Conservation (phyloP, 75 land plant species). For the Cryptomeria japonica region DNA sequence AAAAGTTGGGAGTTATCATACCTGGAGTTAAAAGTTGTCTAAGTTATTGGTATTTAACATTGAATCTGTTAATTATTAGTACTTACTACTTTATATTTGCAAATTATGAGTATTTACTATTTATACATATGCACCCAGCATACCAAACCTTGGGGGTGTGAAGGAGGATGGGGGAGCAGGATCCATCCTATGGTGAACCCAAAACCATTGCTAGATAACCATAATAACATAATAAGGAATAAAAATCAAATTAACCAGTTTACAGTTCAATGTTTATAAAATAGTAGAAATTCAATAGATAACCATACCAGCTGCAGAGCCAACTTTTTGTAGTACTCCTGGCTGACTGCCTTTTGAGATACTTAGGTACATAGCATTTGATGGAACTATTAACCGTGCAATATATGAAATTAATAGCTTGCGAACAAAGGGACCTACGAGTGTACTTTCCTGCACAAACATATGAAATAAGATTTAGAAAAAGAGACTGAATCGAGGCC, state of each 20-base stretch:
- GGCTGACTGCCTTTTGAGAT: slow-evolving; percentile 23
- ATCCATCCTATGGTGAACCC: no score
- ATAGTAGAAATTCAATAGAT: not conserved
- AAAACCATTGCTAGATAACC: no score
- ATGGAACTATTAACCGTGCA: slow-evolving; percentile 14
- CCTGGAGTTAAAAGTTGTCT: no score
- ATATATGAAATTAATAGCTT: slow-evolving; percentile 24
- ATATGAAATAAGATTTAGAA: not conserved
- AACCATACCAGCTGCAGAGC: slow-evolving; percentile 27
- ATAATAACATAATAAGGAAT: no score
- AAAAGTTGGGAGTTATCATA: no score
- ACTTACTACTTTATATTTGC: no score
- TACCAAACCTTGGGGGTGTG: no score
- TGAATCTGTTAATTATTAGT: no score
- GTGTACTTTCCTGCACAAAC: slow-evolving; percentile 11
- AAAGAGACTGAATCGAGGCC: not conserved
- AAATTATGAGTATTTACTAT: no score
- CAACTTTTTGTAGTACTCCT: slow-evolving; percentile 29
- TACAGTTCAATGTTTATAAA: not conserved
- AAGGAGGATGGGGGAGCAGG: no score
- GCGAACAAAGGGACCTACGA: slow-evolving; percentile 29
- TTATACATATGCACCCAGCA: no score
- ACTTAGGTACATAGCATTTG: slow-evolving; percentile 15
- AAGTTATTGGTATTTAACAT: no score
- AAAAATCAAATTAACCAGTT: not conserved